Evolutionary conservation across 2,329 filamentous ascomycete genomes (phyloP), one percentile per base, ranked within the genome.

Genomic region (Arthroderma sp.): DNA sequence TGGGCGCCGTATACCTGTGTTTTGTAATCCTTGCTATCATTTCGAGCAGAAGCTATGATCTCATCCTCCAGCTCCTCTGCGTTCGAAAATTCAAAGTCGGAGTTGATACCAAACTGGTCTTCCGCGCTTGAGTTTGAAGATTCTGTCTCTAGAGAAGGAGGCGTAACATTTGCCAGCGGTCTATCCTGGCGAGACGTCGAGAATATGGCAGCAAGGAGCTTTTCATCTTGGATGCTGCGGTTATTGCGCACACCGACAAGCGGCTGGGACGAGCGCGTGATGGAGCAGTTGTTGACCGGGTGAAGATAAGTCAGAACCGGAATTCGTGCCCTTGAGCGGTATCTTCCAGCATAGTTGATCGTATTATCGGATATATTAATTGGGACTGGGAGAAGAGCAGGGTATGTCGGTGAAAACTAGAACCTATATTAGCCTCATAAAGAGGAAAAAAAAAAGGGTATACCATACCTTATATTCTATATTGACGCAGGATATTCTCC

Each of bases 331-430:
- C 91, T 83, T 0, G 93, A 97, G 55, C 93, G 86, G 72, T 95
- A 97, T 61, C 84, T 82, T 59, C 85, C 87, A 25, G 91, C 93
- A 68, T 98, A 95, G 67, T 95, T 95, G 54, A 98, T 81, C 52
- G 91, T 90, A 67, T 93, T 96, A 72, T 98, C 93, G n/a, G 91
- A 97, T 63, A 98, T 95, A 59, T 81, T 83, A 23, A 85, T 83
- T 21, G 93, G 93, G 17, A 98, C 91, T 9, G 86, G 86, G 23
- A 98, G 78, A 51, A 95, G 69, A 2, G 84, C 83, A 11, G 93
- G 93, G 69, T 98, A 98, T 2, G 93, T 97, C 25, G 90, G 86
- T 55, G 91, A 95, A 67, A 96, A 97, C 76, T 76, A 59, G 2
- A 51, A 55, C 13, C 31, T 37, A 23, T 70, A 53, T 68, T 61